Evolutionary conservation across 495 filamentous ascomycete species (phyloP).

Genomic region (Penicillium fimorum): DNA sequence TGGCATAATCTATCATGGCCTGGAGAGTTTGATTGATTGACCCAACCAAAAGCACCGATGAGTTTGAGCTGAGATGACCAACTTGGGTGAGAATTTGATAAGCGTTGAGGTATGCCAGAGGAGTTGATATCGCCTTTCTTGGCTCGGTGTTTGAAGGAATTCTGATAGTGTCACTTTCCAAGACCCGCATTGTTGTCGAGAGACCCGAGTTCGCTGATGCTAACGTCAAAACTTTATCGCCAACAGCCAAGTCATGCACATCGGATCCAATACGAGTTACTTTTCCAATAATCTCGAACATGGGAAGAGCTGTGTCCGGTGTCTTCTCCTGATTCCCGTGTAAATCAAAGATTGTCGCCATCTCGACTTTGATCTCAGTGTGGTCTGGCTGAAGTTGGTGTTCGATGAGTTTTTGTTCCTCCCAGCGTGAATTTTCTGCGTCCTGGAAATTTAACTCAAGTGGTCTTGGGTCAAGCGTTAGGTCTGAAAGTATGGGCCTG

Average conservation of each 20-base stretch:
- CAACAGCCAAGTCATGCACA: slow-evolving; percentile 18
- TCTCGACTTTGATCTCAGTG: slow-evolving; percentile 20
- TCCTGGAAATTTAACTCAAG: slow-evolving; percentile 19
- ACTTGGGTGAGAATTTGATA: slow-evolving; percentile 18
- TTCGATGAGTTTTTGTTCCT: slow-evolving; percentile 6
- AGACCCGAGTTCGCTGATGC: slow-evolving; percentile 12
- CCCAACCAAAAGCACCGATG: slow-evolving; percentile 21
- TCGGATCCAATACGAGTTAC: slow-evolving; percentile 17
- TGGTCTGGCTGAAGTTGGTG: slow-evolving; percentile 13
- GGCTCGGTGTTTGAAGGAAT: slow-evolving; percentile 14
- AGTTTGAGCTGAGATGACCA: slow-evolving; percentile 11
- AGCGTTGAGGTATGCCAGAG: slow-evolving; percentile 20
- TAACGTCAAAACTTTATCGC: slow-evolving; percentile 19
- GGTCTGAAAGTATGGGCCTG: slow-evolving; percentile 13
- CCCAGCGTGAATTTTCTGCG: slow-evolving; percentile 15
- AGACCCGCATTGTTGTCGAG: slow-evolving; percentile 14
- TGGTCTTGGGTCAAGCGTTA: slow-evolving; percentile 11
- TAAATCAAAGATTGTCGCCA: slow-evolving; percentile 17
- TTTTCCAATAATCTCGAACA: slow-evolving; percentile 20
- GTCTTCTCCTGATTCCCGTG: slow-evolving; percentile 9
- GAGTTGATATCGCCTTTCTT: slow-evolving; percentile 16
- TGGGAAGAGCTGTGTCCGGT: slow-evolving; percentile 17
- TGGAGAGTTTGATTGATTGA: slow-evolving; percentile 20
- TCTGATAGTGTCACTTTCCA: slow-evolving; percentile 17
- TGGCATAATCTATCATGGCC: slow-evolving; percentile 21